Evolutionary conservation across 2,329 filamentous ascomycete genomes (phyloP).

Genomic region (Verticillium nubilum): DNA sequence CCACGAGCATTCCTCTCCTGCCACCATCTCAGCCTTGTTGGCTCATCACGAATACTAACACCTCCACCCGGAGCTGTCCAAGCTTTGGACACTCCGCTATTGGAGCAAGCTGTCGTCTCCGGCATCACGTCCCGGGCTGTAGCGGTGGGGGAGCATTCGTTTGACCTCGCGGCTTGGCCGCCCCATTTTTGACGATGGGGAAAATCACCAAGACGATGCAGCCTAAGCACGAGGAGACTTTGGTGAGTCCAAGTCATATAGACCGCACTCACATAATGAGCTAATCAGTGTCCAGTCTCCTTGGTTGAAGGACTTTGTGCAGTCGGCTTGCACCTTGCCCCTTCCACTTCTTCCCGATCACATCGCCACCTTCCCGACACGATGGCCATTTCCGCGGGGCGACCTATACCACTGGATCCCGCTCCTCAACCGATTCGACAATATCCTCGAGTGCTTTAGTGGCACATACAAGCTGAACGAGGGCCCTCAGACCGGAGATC

Average conservation of each 20-base stretch:
- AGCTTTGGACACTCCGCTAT: neutral
- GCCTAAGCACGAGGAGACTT: constrained; percentile 60
- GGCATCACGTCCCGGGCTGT: constrained; percentile 31
- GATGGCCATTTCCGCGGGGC: constrained; percentile 93
- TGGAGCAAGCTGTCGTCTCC: constrained; percentile 33
- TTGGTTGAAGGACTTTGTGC: constrained; percentile 77
- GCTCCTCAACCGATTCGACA: constrained; percentile 88
- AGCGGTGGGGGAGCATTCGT: constrained; percentile 54
- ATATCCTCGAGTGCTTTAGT: constrained; percentile 76
- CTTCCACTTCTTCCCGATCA: constrained; percentile 72
- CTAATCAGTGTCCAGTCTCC: constrained; percentile 60
- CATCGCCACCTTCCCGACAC: constrained; percentile 73
- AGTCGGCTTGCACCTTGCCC: constrained; percentile 60
- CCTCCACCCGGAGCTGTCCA: neutral
- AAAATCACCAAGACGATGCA: constrained; percentile 65
- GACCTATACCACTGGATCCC: constrained; percentile 99
- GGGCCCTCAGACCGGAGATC: constrained; percentile 75
- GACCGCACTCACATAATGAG: constrained; percentile 3
- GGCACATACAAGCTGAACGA: constrained; percentile 72
- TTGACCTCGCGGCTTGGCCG: constrained; percentile 51
- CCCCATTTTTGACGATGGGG: constrained; percentile 55
- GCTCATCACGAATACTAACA: neutral
- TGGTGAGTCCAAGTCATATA: constrained; percentile 41
- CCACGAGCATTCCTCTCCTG: neutral
- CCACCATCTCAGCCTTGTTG: neutral